Conservation (phyloP, 2,329 filamentous ascomycete genomes). For the Pezicula carpinea region DNA sequence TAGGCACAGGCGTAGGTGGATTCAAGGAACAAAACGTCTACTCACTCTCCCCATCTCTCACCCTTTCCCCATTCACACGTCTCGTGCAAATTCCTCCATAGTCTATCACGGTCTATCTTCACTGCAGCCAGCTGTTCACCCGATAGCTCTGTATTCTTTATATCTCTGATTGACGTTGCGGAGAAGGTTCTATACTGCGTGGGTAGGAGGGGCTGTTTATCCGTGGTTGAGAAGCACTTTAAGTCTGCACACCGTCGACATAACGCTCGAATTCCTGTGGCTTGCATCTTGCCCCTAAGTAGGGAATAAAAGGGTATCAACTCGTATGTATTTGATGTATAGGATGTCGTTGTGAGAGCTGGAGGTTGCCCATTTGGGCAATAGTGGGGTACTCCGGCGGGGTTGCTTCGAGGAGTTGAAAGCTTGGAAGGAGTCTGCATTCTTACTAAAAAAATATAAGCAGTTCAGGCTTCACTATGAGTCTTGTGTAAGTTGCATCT, state of each 20-base stretch:
- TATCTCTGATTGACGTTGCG: slow-evolving; percentile 5
- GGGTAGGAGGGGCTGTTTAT: no score
- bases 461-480: no score
- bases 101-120: slow-evolving; percentile 51
- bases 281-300: neutral
- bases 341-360: no score
- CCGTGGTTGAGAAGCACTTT: neutral
- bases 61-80: slow-evolving; percentile 65
- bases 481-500: no score
- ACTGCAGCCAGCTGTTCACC: slow-evolving; percentile 46
- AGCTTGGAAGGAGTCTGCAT: no score
- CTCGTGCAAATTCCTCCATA: slow-evolving; percentile 60
- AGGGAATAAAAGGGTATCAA: no score
- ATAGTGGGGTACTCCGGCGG: no score
- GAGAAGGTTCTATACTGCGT: slow-evolving; percentile 12
- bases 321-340: no score
- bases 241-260: neutral
- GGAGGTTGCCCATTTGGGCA: no score
- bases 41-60: slow-evolving; percentile 63
- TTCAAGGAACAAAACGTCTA: slow-evolving; percentile 11
- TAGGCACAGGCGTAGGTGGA: no score
- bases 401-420: no score
- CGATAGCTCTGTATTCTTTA: slow-evolving; percentile 32
- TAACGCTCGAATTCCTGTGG: neutral
- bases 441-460: no score